Evolutionary conservation across 2,329 filamentous ascomycete genomes (phyloP), one percentile per base, ranked within the genome.

Genomic region (Dryadomyces quercivorus): DNA sequence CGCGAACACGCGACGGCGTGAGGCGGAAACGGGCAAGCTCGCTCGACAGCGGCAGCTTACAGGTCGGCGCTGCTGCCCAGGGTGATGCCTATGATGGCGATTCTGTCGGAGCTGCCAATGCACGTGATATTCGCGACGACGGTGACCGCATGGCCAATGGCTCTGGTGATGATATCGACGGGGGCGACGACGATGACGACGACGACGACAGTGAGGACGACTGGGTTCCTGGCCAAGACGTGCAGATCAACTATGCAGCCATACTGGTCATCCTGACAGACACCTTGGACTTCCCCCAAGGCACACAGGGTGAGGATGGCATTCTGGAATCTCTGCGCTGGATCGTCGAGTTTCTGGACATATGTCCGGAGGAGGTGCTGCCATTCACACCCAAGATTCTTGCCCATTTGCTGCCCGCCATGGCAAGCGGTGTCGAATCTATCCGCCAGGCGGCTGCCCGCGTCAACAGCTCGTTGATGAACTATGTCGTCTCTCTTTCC

Each of bases 151-250:
- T 81, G 59, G 82, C 79, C 46, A 90, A 95, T 61, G 90, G 90
- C 57, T 91, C 96, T 65, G 97, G 90, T 89, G 85, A 96, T 50
- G 93, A 91, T 0, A 93, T 91, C 1, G 92, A 97, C 69, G 93
- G 97, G 67, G 89, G 74, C 45, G 79, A 82, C 7, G 77, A 82
- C 7, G 77, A 75, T 36, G 78, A 79, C 38, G 77, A 81, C 5
- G 78, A 78, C 34, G 71, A 75, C 16, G 83, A 81, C 58, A 82
- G 80, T 47, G 91, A 95, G 62, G 91, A 91, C 57, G 93, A 97
- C 65, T 98, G 92, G 90, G 85, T 97, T 48, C 94, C 94, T 0
- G 93, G 94, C 1, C 93, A 98, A 69, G 93, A 98, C 67, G 90
- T 96, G 8, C 86, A 94, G 56, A 88, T 98, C 58, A 92, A 97